These are phyloP conservation scores for Elymus sibiricus DNA, from an alignment of 176 grass and related monocot genomes.

Conservation along the genomic window DNA sequence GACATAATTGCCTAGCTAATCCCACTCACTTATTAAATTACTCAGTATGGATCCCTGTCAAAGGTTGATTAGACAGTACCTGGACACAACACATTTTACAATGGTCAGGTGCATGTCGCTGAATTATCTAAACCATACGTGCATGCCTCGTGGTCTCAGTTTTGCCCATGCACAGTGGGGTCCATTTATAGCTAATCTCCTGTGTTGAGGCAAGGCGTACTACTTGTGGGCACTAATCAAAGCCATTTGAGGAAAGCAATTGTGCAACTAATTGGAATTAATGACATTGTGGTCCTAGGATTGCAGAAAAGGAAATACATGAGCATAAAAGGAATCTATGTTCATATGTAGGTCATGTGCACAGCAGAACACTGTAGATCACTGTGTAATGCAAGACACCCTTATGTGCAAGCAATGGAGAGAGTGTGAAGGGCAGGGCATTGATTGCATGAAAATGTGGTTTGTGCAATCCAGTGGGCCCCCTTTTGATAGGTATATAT, in stretches of 20 bases:
- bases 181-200: neutral
- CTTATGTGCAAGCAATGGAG: neutral
- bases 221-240: neutral
- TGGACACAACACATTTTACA: neutral
- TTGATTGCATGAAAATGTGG: conserved; percentile 16
- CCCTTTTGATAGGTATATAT: neutral
- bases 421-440: neutral
- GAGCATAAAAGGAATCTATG: conserved; percentile 1
- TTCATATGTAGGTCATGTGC: neutral
- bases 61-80: conserved; percentile 14
- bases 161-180: neutral
- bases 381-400: conserved; percentile 20
- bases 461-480: neutral
- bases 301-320: neutral
- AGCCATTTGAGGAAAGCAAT: neutral
- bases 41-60: neutral
- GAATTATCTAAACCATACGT: neutral
- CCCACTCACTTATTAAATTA: conserved; percentile 1
- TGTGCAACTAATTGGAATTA: conserved; percentile 12
- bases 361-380: neutral
- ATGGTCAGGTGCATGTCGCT: neutral
- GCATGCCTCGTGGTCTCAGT: neutral
- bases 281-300: conserved; percentile 9
- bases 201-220: neutral
- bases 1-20: conserved; percentile 21